Evolutionary conservation across 1,139 yeast genomes (phyloP), one percentile per base, ranked within the genome.

Genomic region (Taiozyma sp.): DNA sequence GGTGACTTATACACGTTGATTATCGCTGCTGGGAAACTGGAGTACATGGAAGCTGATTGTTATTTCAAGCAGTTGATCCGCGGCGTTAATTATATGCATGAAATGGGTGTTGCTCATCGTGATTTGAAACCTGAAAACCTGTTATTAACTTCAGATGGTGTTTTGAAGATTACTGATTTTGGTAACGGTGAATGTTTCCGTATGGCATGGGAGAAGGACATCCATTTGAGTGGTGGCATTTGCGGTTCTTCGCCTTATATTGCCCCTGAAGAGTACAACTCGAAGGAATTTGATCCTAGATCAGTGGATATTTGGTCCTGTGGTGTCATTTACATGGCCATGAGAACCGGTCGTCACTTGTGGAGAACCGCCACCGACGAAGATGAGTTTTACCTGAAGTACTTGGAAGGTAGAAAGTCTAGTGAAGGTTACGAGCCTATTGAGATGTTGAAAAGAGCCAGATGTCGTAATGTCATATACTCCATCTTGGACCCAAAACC

Each of bases 241-340:
- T 87, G 96, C 67, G 95, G 93, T 4, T 82, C 96, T 0, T 84
- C 90, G 9, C 97, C 98, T 1, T 93, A 93, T 66, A 93, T 93
- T 65, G 97, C 98, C 0, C 98, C 99, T 0, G 99, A 93, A 69
- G 97, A 91, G 67, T 93, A 84, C 66, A 78, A 79, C 2, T 80
- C 78, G 46, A 73, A 76, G 43, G 85, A 85, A 59, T 93, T 89
- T 67, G 98, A 93, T 66, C 95, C 98, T 2, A 73, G 98, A 46
- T 81, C 93, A 19, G 95, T 91, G 12, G 98, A 93, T 68, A 83
- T 93, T 46, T 93, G 99, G 99, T 87, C 98, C 0, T 86, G 96
- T 68, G 99, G 98, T 48, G 95, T 93, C 23, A 89, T 93, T 45
- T 93, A 92, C 69, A 91, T 93, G 97, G 97, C 97, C 10, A 92